Percentiles rank a stretch among this genome's conserved stretches.
Conservation (phyloP, 164 flowering plant species). For the Magnolia sinica region DNA sequence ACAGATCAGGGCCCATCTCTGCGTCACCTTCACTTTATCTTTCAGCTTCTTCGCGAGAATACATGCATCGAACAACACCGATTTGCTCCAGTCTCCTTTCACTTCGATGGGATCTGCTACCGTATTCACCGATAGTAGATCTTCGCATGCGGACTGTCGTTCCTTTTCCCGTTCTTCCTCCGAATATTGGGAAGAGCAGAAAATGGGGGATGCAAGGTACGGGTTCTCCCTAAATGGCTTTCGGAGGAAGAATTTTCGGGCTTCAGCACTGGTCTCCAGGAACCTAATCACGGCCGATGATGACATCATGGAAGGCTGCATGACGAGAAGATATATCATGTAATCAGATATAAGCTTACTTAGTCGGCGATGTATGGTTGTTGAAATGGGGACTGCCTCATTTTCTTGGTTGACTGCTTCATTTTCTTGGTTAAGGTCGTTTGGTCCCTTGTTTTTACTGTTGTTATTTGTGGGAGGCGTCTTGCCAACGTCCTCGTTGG, state of each 20-base stretch:
- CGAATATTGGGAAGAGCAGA: neutral
- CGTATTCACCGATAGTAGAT: conserved; percentile 2
- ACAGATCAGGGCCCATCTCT: conserved; percentile 12
- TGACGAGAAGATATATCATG: conserved; percentile 19
- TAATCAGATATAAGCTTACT: conserved; percentile 17
- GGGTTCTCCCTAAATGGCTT: no score
- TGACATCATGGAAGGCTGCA: conserved; percentile 18
- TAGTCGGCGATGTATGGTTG: neutral
- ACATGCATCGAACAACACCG: conserved; percentile 21
- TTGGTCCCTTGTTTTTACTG: no score
- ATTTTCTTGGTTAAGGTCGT: neutral
- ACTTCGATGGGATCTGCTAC: neutral
- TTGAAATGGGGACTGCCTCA: neutral
- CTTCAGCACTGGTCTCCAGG: conserved; percentile 22
- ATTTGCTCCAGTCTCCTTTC: conserved; percentile 23
- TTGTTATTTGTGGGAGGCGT: neutral
- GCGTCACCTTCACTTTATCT: neutral
- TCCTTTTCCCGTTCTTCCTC: neutral
- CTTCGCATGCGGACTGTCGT: neutral
- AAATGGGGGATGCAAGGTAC: no score
- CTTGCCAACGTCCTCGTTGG: neutral
- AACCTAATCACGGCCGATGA: conserved; percentile 9
- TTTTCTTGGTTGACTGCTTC: no score
- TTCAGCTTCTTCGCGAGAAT: conserved; percentile 15
- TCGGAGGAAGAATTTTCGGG: conserved; percentile 6